phyloP scores from a whole-genome alignment of 2,329 filamentous ascomycete species.

The Tolypocladium guangdongense region DNA sequence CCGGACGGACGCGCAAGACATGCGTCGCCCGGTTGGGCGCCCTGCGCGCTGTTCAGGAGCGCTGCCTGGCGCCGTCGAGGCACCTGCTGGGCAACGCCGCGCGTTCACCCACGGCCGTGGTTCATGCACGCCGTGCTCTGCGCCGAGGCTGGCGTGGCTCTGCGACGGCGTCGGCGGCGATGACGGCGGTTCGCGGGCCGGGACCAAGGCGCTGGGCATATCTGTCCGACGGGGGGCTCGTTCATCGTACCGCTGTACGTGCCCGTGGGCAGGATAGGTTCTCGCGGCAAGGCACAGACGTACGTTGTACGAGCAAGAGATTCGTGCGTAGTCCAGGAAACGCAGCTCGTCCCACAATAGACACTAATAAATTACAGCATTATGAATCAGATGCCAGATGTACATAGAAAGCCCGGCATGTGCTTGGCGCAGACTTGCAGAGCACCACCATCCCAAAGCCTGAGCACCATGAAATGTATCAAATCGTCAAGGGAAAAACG shows the following conservation, averaged over 20 bases:
- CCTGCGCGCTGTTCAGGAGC: neutral
- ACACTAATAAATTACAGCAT: conserved; percentile 35
- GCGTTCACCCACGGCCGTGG: too few relatives aligned
- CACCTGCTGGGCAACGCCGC: too few relatives aligned
- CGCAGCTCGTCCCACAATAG: conserved; percentile 15
- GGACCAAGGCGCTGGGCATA: too few relatives aligned
- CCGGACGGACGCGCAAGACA: neutral
- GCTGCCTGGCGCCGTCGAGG: too few relatives aligned
- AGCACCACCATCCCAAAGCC: conserved; percentile 5
- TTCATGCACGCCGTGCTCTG: too few relatives aligned
- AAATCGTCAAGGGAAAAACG: neutral
- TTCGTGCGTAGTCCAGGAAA: neutral
- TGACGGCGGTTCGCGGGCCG: too few relatives aligned
- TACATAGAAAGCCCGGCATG: conserved; percentile 13
- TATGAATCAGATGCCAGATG: conserved; percentile 29
- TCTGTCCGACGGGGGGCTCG: too few relatives aligned
- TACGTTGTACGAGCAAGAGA: neutral
- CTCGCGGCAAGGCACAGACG: neutral
- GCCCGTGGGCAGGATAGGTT: neutral
- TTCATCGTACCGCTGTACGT: too few relatives aligned
- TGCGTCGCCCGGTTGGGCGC: too few relatives aligned
- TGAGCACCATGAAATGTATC: neutral
- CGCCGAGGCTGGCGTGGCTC: too few relatives aligned
- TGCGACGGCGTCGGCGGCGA: too few relatives aligned
- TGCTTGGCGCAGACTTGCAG: conserved; percentile 13